A percentile compares a stretch with the other conserved stretches of the same genome.
These are phyloP conservation scores for Tricholoma furcatifolium DNA, from an alignment of 768 basidiomycete species.

Conservation along the genomic window DNA sequence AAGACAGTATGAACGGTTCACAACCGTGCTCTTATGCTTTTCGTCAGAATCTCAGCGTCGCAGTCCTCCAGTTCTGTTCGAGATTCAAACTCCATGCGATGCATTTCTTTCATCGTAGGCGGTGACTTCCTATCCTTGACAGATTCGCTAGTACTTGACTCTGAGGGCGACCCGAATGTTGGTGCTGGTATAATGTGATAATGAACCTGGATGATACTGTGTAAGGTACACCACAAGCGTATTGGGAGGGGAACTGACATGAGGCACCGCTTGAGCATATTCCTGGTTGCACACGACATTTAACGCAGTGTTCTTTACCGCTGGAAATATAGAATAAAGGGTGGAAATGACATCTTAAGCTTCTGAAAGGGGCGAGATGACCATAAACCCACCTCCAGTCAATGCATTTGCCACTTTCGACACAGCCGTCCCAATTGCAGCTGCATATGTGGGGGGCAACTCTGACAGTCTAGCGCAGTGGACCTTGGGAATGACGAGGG, in stretches of 20 bases:
- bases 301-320: slow-evolving; percentile 61
- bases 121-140: slow-evolving; percentile 18
- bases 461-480: slow-evolving; percentile 66
- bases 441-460: slow-evolving; percentile 57
- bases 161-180: slow-evolving; percentile 27
- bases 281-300: slow-evolving; percentile 83
- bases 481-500: slow-evolving; percentile 66
- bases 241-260: slow-evolving; percentile 40
- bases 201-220: slow-evolving; percentile 50
- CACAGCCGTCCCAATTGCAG: slow-evolving; percentile 56
- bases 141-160: slow-evolving; percentile 1
- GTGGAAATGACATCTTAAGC: slow-evolving; percentile 6
- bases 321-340: slow-evolving; percentile 27
- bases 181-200: slow-evolving; percentile 79
- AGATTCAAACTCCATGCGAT: slow-evolving; percentile 55
- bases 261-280: slow-evolving; percentile 79
- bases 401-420: slow-evolving; percentile 63
- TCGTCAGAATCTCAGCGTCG: slow-evolving; percentile 44
- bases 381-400: slow-evolving; percentile 45
- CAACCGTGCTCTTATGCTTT: slow-evolving; percentile 44
- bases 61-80: slow-evolving; percentile 61
- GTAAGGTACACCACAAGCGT: neutral
- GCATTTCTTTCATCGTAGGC: slow-evolving; percentile 52
- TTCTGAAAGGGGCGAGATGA: neutral
- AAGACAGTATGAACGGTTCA: no score